phyloP scores from a whole-genome alignment of 768 basidiomycete species.

The Amanita rimosa region DNA sequence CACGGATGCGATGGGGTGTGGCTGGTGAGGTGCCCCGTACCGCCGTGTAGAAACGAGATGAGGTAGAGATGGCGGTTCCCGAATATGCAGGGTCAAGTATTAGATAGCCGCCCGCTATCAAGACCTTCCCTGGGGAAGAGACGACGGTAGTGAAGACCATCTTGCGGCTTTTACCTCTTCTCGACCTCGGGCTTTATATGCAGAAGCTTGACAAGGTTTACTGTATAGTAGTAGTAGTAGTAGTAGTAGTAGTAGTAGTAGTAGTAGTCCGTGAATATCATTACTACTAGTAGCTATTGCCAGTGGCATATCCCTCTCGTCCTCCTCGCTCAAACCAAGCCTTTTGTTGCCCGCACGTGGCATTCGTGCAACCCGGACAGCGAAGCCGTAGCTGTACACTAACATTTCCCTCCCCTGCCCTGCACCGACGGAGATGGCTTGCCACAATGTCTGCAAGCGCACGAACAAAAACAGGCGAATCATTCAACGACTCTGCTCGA shows the following conservation, averaged over 20 bases:
- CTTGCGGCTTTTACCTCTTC: not conserved
- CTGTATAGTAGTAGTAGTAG: too few species aligned
- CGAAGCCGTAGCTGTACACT: conserved; percentile 77
- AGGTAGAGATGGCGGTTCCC: conserved; percentile 85
- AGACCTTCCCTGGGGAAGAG: conserved; percentile 91
- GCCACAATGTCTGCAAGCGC: conserved; percentile 88
- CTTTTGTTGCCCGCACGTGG: conserved; percentile 80
- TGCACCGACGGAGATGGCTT: conserved; percentile 61
- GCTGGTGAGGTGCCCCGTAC: conserved; percentile 29
- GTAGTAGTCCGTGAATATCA: too few species aligned
- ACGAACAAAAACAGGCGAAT: conserved; percentile 90
- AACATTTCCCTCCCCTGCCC: conserved; percentile 47
- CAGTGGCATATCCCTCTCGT: too few species aligned
- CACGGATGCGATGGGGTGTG: conserved; percentile 39
- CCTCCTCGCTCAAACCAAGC: conserved; percentile 83
- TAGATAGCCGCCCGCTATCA: conserved; percentile 93
- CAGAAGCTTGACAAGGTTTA: not conserved
- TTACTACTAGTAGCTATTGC: too few species aligned
- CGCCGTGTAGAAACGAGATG: conserved; percentile 87
- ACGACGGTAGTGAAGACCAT: conserved; percentile 56
- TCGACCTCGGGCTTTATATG: not conserved
- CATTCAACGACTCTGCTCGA: conserved; percentile 87
- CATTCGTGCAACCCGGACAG: conserved; percentile 91
- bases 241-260: too few species aligned
- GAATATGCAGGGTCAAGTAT: conserved; percentile 83